These are phyloP conservation scores for Pythium apleroticum DNA, from an alignment of 352 stramenopile genomes.

Conservation along the genomic window DNA sequence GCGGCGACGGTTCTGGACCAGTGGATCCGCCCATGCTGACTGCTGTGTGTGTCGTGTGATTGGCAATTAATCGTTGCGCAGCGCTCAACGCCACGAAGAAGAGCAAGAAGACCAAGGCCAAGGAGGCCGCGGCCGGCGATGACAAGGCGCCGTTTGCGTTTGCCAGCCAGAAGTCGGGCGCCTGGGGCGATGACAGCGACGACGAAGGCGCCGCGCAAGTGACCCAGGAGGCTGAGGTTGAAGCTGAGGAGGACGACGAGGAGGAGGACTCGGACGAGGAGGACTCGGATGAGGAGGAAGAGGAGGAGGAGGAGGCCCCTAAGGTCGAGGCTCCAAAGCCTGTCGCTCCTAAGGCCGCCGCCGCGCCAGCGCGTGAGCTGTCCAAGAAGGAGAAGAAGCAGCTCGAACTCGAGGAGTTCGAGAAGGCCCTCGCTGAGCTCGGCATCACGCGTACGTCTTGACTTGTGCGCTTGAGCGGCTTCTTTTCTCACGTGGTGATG, in stretches of 20 bases:
- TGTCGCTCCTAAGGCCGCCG: conserved; percentile 33
- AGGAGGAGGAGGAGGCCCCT: conserved; percentile 36
- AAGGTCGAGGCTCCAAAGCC: conserved; percentile 22
- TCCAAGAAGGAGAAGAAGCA: conserved; percentile 86
- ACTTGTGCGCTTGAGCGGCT: not conserved
- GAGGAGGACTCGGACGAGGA: conserved; percentile 43
- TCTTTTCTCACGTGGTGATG: conserved; percentile 5
- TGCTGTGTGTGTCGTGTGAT: not conserved
- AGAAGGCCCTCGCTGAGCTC: conserved; percentile 61
- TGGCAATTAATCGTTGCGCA: conserved; percentile 44
- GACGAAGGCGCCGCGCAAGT: conserved; percentile 62
- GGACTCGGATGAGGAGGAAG: conserved; percentile 44
- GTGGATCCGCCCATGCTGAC: not conserved
- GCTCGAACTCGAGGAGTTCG: conserved; percentile 73
- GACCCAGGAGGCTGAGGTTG: conserved; percentile 19
- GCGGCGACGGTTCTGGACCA: not conserved
- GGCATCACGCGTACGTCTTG: conserved; percentile 46
- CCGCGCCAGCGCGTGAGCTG: conserved; percentile 38
- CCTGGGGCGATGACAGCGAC: conserved; percentile 70
- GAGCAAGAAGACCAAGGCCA: conserved; percentile 53
- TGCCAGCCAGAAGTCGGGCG: conserved; percentile 63
- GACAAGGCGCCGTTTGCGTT: conserved; percentile 70
- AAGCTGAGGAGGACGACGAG: conserved; percentile 36
- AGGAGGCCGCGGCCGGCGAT: conserved; percentile 32
- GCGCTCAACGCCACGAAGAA: conserved; percentile 68